Conservation (phyloP, 176 grass and related monocot species). For the Chrysopogon serrulatus region DNA sequence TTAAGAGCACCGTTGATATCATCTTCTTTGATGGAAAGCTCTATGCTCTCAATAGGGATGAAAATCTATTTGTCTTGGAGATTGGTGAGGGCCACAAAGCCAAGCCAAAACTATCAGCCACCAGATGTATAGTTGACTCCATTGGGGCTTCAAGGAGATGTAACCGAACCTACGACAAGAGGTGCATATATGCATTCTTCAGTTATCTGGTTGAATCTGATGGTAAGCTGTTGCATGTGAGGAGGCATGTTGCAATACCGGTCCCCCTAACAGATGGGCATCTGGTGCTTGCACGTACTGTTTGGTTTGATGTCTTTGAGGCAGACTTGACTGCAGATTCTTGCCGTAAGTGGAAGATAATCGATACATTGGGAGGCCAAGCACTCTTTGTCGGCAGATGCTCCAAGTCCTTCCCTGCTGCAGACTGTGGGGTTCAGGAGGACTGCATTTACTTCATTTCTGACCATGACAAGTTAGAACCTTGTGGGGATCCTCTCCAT, state of each 20-base stretch:
- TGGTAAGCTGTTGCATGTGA: not conserved
- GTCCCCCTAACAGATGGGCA: not conserved
- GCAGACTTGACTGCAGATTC: not conserved
- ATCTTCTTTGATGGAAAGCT: not conserved
- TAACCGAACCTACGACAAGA: not conserved
- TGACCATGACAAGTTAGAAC: not conserved
- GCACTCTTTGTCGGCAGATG: not conserved
- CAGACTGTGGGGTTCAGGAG: not conserved
- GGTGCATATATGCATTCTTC: too few relatives aligned
- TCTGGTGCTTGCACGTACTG: not conserved
- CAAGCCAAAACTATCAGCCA: not conserved
- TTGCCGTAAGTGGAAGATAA: not conserved
- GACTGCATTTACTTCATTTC: slow-evolving; percentile 19
- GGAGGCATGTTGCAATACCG: not conserved
- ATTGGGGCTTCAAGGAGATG: too few relatives aligned
- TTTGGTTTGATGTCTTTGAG: not conserved
- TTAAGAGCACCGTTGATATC: not conserved
- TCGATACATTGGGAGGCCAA: not conserved
- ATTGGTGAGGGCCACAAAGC: not conserved
- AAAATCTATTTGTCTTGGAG: not conserved
- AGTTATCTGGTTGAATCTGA: not conserved
- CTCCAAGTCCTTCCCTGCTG: slow-evolving; percentile 11
- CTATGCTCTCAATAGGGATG: not conserved
- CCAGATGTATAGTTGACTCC: not conserved
- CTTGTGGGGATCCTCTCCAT: not conserved